Base-by-base conservation (phyloP, 2,329 filamentous ascomycete genomes). In the Grosmannia penicillata region DNA sequence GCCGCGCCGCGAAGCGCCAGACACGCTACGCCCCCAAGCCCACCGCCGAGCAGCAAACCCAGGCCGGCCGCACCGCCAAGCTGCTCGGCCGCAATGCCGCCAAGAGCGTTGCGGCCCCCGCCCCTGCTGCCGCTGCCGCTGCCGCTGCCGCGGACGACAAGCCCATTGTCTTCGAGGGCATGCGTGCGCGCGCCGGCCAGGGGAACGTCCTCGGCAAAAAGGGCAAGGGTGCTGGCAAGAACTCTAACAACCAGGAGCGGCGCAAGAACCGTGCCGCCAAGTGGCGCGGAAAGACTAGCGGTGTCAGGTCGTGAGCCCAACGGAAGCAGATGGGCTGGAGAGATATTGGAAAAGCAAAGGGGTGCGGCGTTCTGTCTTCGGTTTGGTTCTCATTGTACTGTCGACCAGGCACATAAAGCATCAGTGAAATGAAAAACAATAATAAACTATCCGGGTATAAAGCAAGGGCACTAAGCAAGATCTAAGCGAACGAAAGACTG, bases 81-180 rank as follows among this genome's bases (percentile, higher is more conserved):
- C 68, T 93, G 32, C 65, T 91, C 33, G 84, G 84, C 33, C 74
- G 74, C 44, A 71, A 79, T 3, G 51, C 27, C 8, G 32, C 21
- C n/a, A 27, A 18, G 17, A 7, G 14, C 2, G n/a, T n/a, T 23
- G 19, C 15, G 75, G 72, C 37, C 77, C 21, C 39, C 3, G 21
- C 15, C 5, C 17, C 41, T 7, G 11, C 28, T 6, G 25, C 15
- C 11, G 26, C 25, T 2, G 18, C 30, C 3, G 21, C 23, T 8
- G 17, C 21, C 2, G 28, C 29, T 1, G 19, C 37, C 3, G n/a
- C 38, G 4, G 33, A 25, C 17, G 21, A 25, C 31, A 24, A 86
- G 56, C 64, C 67, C 14, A 72, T 87, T 45, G 71, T 87, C n/a
- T 87, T 89, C 49, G 84, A 93, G 56, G 84, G 84, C 0, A 76